Conservation (phyloP, 2,329 filamentous ascomycete genomes). For the Colletotrichum sp. region DNA sequence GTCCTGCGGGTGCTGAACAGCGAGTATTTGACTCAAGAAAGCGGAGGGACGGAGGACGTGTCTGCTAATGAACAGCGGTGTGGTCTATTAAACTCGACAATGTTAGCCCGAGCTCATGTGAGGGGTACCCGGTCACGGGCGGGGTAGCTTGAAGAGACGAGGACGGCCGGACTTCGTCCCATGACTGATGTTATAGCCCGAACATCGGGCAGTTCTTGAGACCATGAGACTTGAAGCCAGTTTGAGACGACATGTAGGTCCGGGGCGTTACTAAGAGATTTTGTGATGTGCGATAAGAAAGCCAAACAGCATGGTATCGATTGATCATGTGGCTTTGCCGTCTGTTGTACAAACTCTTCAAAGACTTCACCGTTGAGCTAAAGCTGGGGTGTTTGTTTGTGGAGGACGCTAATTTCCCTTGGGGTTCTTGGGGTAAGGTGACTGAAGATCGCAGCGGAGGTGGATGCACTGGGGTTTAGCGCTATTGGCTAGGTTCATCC, state of each 20-base stretch:
- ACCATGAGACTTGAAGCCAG: not conserved
- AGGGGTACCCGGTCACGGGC: not conserved
- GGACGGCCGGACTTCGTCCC: not conserved
- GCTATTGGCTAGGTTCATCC: not conserved
- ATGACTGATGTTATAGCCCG: not conserved
- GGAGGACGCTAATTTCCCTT: not conserved
- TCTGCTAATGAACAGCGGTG: not conserved
- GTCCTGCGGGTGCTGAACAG: not conserved
- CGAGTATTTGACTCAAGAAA: not conserved
- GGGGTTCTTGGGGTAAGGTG: not conserved
- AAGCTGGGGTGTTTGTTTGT: not conserved
- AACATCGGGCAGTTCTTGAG: not conserved
- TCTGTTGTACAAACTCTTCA: rapidly evolving
- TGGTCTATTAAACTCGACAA: not conserved
- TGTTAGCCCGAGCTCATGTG: not conserved
- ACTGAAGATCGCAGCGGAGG: not conserved
- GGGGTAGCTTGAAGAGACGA: not conserved
- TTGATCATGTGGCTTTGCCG: not conserved
- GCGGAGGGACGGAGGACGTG: not conserved
- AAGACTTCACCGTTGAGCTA: not conserved
- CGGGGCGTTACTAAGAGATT: not conserved
- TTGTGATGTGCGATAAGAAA: not conserved
- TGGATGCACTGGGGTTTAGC: not conserved
- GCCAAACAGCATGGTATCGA: not conserved
- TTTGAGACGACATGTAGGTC: not conserved